Conservation (phyloP, 257 asterid species). For the Capsicum baccatum region DNA sequence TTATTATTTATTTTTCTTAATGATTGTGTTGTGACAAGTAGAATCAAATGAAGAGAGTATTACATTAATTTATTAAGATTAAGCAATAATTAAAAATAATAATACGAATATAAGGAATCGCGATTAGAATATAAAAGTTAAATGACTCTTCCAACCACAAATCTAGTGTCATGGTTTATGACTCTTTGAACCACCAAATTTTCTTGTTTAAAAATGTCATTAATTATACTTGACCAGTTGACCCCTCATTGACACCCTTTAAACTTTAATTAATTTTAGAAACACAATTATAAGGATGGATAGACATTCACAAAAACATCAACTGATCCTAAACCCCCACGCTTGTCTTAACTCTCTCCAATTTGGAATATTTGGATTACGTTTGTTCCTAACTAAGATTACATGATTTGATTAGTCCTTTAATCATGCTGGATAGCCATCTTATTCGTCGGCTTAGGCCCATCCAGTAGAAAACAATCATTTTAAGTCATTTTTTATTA, state of each 20-base stretch:
- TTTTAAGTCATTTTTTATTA: not conserved
- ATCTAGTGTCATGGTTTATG: not conserved
- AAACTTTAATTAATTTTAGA: conserved; percentile 14
- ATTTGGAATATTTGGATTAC: conserved; percentile 31
- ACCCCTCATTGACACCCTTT: conserved; percentile 5
- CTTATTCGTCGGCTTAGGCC: not conserved
- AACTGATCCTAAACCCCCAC: conserved; percentile 35
- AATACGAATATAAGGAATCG: too few relatives aligned
- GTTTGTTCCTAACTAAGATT: conserved; percentile 20
- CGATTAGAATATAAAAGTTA: too few relatives aligned
- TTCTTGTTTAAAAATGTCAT: conserved; percentile 13
- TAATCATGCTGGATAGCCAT: not conserved
- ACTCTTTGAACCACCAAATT: conserved; percentile 28
- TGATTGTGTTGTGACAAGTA: too few relatives aligned
- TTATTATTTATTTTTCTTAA: too few relatives aligned
- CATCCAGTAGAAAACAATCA: not conserved
- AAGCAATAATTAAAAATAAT: too few relatives aligned
- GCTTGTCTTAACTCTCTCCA: conserved; percentile 37
- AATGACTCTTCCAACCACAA: too few relatives aligned
- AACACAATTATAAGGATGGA: conserved; percentile 30
- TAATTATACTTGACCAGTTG: not conserved
- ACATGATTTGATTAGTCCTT: conserved; percentile 30
- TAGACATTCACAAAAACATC: conserved; percentile 34
- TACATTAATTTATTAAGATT: too few relatives aligned
- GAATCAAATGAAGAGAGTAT: too few relatives aligned